Conservation (phyloP, 1,284 basidiomycete species). For the Sparassis latifolia region DNA sequence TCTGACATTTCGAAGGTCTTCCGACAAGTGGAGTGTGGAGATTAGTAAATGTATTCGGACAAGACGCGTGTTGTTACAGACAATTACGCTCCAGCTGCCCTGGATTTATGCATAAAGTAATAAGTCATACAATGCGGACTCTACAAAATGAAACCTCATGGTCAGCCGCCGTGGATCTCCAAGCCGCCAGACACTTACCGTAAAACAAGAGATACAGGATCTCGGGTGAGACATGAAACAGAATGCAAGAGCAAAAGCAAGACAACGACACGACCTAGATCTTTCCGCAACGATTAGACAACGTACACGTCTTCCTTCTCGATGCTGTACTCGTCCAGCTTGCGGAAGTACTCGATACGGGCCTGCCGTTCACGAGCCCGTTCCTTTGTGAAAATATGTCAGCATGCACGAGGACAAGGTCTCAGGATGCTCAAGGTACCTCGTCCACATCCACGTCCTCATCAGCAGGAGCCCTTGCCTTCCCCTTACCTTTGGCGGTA, state of each 20-base stretch:
- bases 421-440: conserved; percentile 5
- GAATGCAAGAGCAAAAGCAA: not conserved
- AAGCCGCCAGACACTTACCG: too few species aligned
- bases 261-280: not conserved
- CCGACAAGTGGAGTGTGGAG: too few species aligned
- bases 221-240: not conserved
- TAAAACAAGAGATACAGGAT: too few species aligned
- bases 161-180: too few species aligned
- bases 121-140: too few species aligned
- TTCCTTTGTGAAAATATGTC: conserved; percentile 6
- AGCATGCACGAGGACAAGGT: not conserved
- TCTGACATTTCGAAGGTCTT: too few species aligned
- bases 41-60: too few species aligned
- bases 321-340: conserved; percentile 24
- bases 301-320: conserved; percentile 28
- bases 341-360: conserved; percentile 25
- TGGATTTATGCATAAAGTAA: too few species aligned
- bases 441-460: conserved; percentile 17
- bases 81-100: too few species aligned
- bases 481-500: conserved; percentile 12
- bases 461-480: conserved; percentile 9
- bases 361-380: conserved; percentile 17
- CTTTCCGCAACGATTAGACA: conserved; percentile 12
- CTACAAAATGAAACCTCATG: too few species aligned
- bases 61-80: too few species aligned